phyloP scores from a whole-genome alignment of 306 rosid genomes.

The Quercus variabilis region DNA sequence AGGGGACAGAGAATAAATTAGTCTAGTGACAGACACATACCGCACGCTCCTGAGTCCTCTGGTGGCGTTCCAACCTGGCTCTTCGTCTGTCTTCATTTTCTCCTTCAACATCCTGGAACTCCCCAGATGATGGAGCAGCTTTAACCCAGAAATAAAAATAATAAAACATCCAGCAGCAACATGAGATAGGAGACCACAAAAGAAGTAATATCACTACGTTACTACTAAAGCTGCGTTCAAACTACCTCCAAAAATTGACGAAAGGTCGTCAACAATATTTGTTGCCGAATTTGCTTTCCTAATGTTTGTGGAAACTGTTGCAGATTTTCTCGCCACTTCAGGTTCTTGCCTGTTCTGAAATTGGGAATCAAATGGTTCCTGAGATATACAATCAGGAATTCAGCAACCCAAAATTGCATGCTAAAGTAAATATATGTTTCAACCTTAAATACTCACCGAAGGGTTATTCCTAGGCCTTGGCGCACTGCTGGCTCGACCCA shows the following conservation, averaged over 20 bases:
- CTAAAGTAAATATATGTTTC: slow-evolving; percentile 14
- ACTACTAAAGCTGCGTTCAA: slow-evolving; percentile 10
- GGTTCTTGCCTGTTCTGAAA: slow-evolving; percentile 53
- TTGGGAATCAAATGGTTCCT: slow-evolving; percentile 64
- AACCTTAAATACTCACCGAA: slow-evolving; percentile 50
- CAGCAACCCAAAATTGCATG: slow-evolving; percentile 5
- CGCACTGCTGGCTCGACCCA: slow-evolving; percentile 73
- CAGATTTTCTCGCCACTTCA: slow-evolving; percentile 55
- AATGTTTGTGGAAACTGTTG: slow-evolving; percentile 50
- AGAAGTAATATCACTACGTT: not conserved
- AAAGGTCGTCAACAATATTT: slow-evolving; percentile 88
- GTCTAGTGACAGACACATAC: slow-evolving; percentile 45
- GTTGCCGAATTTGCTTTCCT: slow-evolving; percentile 75
- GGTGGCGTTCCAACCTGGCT: slow-evolving; percentile 94
- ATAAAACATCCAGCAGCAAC: slow-evolving; percentile 14
- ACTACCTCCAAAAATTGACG: slow-evolving; percentile 90
- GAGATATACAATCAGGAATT: slow-evolving; percentile 30
- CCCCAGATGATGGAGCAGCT: slow-evolving; percentile 79
- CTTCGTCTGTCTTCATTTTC: slow-evolving; percentile 91
- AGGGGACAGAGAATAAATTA: slow-evolving; percentile 9
- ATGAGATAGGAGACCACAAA: slow-evolving; percentile 8
- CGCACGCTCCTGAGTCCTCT: slow-evolving; percentile 80
- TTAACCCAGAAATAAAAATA: slow-evolving; percentile 24
- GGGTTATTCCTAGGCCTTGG: slow-evolving; percentile 85
- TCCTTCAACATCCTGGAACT: slow-evolving; percentile 87